Percentiles rank a stretch among this genome's conserved stretches.
These are phyloP conservation scores for Lodderomyces orthopsilosis DNA, from an alignment of 1,139 yeast species.

Conservation along the genomic window DNA sequence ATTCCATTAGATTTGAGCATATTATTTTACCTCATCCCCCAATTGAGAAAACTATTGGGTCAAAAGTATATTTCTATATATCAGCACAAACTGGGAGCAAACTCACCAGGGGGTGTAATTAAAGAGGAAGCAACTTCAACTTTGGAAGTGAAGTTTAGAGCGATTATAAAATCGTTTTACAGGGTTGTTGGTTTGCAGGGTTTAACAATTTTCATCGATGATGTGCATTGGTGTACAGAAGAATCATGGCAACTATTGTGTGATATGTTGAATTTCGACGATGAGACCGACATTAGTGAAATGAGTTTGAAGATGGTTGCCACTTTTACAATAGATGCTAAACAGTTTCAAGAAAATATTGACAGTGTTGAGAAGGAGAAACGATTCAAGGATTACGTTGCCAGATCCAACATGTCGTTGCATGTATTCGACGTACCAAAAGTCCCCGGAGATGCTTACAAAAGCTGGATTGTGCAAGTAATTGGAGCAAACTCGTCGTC, in stretches of 20 bases:
- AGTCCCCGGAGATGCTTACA: slow-evolving; percentile 2
- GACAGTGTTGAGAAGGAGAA: slow-evolving; percentile 5
- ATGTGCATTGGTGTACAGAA: slow-evolving; percentile 43
- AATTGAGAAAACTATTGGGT: slow-evolving; percentile 44
- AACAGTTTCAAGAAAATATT: slow-evolving; percentile 9
- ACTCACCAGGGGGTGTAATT: slow-evolving; percentile 8
- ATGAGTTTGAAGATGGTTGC: slow-evolving; percentile 11
- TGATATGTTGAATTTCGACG: slow-evolving; percentile 24
- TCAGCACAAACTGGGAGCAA: slow-evolving; percentile 11
- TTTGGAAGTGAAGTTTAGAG: slow-evolving; percentile 43
- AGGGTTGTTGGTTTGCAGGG: slow-evolving; percentile 44
- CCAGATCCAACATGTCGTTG: slow-evolving; percentile 8
- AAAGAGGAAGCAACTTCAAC: slow-evolving; percentile 22
- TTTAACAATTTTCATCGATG: slow-evolving; percentile 47
- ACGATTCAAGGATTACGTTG: slow-evolving; percentile 7
- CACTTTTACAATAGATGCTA: slow-evolving; percentile 11
- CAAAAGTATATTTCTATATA: slow-evolving; percentile 31
- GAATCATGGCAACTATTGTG: slow-evolving; percentile 29
- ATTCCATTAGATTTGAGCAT: slow-evolving; percentile 45
- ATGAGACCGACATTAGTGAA: slow-evolving; percentile 4
- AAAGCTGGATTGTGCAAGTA: background rate
- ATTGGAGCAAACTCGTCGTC: slow-evolving; percentile 1
- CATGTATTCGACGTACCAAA: slow-evolving; percentile 8
- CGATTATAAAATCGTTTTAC: slow-evolving; percentile 42
- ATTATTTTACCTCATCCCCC: slow-evolving; percentile 45